Evolutionary conservation across 2,329 filamentous ascomycete species (phyloP).

Genomic region (Peltaster fructicola): DNA sequence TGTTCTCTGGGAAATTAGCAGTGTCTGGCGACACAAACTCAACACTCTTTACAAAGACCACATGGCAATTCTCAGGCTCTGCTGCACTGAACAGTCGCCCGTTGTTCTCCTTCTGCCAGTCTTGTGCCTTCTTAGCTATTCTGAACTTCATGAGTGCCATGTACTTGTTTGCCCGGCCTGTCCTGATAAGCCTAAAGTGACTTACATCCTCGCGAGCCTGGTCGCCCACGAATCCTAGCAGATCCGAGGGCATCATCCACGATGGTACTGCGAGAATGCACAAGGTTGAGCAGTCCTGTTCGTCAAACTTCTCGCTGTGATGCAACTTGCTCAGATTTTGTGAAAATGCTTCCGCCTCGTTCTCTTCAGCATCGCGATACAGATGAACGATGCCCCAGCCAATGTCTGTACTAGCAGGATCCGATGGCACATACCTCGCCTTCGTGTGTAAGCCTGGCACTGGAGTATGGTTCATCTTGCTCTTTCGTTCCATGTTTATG

Average conservation of each 20-base stretch:
- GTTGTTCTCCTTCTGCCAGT: constrained; percentile 77
- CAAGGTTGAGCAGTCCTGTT: constrained; percentile 65
- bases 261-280: constrained; percentile 91
- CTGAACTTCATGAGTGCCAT: constrained; percentile 93
- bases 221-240: constrained; percentile 81
- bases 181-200: constrained; percentile 89
- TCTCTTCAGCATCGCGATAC: constrained; percentile 68
- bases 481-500: constrained; percentile 48
- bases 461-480: constrained; percentile 30
- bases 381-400: constrained; percentile 90
- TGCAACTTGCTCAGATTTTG: constrained; percentile 10
- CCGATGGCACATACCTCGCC: constrained; percentile 56
- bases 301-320: constrained; percentile 18
- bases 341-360: constrained; percentile 37
- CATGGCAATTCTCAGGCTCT: constrained; percentile 81
- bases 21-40: constrained; percentile 55
- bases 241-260: constrained; percentile 80
- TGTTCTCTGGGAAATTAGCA: constrained; percentile 38
- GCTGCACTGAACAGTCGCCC: constrained; percentile 66
- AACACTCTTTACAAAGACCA: constrained; percentile 85
- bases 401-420: constrained; percentile 54
- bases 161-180: constrained; percentile 73
- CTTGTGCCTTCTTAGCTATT: constrained; percentile 51
- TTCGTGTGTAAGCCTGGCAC: constrained; percentile 60
- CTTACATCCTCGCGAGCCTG: constrained; percentile 71